These are phyloP conservation scores for Globisporangium emineosum DNA, from an alignment of 352 stramenopile species.

Conservation along the genomic window DNA sequence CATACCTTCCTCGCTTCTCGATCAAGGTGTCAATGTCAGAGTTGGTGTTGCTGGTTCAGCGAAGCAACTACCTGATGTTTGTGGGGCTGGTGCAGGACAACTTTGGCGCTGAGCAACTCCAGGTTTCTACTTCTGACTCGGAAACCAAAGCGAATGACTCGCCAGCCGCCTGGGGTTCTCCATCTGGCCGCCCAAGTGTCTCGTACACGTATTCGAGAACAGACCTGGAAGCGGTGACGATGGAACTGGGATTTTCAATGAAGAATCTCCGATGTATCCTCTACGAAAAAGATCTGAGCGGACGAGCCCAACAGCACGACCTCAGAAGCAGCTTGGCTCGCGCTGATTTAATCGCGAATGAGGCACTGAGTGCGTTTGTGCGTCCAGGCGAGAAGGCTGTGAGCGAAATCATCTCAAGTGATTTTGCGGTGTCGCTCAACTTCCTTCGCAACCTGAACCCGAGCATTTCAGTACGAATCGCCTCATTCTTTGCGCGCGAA, in stretches of 20 bases:
- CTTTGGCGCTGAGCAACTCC: slow-evolving; percentile 65
- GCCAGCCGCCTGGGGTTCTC: slow-evolving; percentile 8
- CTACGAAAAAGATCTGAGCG: slow-evolving; percentile 23
- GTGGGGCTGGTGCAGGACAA: slow-evolving; percentile 66
- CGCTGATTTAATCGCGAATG: neutral
- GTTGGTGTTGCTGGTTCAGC: slow-evolving; percentile 24
- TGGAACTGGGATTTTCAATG: slow-evolving; percentile 64
- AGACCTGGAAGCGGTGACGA: slow-evolving; percentile 66
- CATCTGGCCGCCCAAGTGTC: slow-evolving; percentile 55
- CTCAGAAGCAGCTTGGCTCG: neutral
- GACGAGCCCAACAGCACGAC: neutral
- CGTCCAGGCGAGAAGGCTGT: slow-evolving; percentile 9
- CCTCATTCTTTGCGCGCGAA: slow-evolving; percentile 16
- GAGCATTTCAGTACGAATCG: slow-evolving; percentile 15
- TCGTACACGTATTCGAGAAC: slow-evolving; percentile 68
- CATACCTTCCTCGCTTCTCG: slow-evolving; percentile 60
- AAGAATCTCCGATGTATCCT: slow-evolving; percentile 46
- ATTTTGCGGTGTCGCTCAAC: slow-evolving; percentile 17
- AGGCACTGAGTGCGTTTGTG: slow-evolving; percentile 1
- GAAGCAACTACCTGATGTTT: slow-evolving; percentile 56
- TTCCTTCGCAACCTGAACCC: slow-evolving; percentile 15
- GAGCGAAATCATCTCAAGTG: slow-evolving; percentile 15
- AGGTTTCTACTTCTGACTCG: slow-evolving; percentile 9
- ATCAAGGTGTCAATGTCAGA: slow-evolving; percentile 34
- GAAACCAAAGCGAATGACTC: neutral